Base-by-base conservation (phyloP, 179 eudicot genomes). In the Dionaea muscipula region DNA sequence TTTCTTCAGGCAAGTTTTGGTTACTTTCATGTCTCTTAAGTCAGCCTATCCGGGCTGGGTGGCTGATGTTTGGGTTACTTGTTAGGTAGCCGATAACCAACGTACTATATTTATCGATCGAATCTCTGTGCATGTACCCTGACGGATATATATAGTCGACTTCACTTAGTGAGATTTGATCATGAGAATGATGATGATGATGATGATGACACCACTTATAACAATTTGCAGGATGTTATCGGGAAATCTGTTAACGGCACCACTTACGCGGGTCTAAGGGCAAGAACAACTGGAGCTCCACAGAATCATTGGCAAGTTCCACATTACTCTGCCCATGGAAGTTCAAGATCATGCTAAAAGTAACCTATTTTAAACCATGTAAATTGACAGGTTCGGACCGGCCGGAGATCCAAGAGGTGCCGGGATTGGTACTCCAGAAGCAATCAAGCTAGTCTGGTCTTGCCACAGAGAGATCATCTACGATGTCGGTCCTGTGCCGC, bases 231-330 rank as follows among this genome's bases (percentile, higher is more conserved):
- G 99, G 78, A 88, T 55, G 82, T 93, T 46, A 67, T 93, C 49
- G 96, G 99, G 23, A 82, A 77, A 9, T 31, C 96, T 9, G 96
- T 93, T 13, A 93, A 93, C 53, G 96, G 99, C 54, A 93, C 99
- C 27, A 93, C 99, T 21, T 93, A 88, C 47, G 94, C 84, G 45
- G 99, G 96, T 27, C 46, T 88, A 46, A 76, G 99, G 72, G 99
- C 99, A 68, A 82, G 99, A 77, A 93, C 99, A 38, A 88, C 99
- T 0, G 96, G 99, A 44, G 99, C 99, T 62, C 96, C 96, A 20
- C 99, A 93, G 71, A 93, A 93, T 69, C 99, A 93, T 60, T 93
- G 99, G 99, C 87, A 41, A 61, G 70, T 49, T 18, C 25, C n/a
- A 25, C 14, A 43, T 14, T 10, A 20, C 22, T 17, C 5, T 15